Evolutionary conservation across 2,329 filamentous ascomycete species (phyloP).

Genomic region (Lachnellula hyalina): DNA sequence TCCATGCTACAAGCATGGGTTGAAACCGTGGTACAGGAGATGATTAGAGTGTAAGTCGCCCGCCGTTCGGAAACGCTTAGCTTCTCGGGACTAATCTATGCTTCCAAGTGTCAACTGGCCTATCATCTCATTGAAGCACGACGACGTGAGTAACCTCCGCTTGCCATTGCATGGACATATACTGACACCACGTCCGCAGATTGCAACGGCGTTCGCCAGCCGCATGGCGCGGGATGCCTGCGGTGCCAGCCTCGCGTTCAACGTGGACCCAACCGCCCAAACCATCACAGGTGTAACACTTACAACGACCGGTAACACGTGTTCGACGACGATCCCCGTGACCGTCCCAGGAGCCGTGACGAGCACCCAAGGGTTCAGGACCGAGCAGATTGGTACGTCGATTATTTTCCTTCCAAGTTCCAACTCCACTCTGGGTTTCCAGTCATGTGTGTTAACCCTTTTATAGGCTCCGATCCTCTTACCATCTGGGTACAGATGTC

Average conservation of each 20-base stretch:
- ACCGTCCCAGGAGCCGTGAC: slow-evolving; percentile 34
- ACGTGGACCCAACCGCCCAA: slow-evolving; percentile 10
- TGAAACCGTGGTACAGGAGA: slow-evolving; percentile 27
- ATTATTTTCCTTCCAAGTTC: background rate
- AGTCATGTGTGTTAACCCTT: too few species aligned
- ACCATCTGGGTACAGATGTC: slow-evolving; percentile 44
- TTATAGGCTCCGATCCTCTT: slow-evolving; percentile 42
- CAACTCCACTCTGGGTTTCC: too few species aligned
- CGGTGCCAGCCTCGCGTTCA: slow-evolving; percentile 20
- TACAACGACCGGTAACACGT: slow-evolving; percentile 39
- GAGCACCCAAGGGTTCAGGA: slow-evolving; percentile 18
- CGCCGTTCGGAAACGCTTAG: background rate
- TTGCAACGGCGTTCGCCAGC: slow-evolving; percentile 40
- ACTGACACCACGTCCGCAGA: background rate
- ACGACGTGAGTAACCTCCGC: slow-evolving; percentile 40
- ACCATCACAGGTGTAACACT: slow-evolving; percentile 25
- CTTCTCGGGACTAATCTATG: background rate
- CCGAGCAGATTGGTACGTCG: slow-evolving; percentile 37
- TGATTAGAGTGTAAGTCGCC: slow-evolving; percentile 28
- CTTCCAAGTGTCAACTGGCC: slow-evolving; percentile 44
- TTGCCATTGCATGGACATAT: background rate
- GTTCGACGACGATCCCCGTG: slow-evolving; percentile 21
- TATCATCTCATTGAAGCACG: slow-evolving; percentile 49
- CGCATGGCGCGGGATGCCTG: slow-evolving; percentile 33
- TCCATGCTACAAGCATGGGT: slow-evolving; percentile 28